Evolutionary conservation across 805 yeast genomes (phyloP).

Genomic region (Tetrapisispora phaffii): DNA sequence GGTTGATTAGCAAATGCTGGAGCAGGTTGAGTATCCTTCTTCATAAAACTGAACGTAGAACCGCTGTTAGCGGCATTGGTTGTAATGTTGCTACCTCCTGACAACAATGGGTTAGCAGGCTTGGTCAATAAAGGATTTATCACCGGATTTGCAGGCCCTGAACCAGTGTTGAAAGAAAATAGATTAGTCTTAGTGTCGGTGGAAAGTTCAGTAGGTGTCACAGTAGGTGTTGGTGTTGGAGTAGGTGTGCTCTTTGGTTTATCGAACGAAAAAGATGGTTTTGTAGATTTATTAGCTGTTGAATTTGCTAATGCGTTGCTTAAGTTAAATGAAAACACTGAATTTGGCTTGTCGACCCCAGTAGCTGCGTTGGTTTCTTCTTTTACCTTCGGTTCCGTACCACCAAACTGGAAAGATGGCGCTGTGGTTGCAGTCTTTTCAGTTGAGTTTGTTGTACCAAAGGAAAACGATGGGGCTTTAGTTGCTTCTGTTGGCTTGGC

Average conservation of each 20-base stretch:
- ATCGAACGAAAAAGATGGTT: constrained; percentile 6
- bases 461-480: constrained; percentile 4
- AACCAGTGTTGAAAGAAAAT: background rate
- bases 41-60: background rate
- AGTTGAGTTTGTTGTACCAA: constrained; percentile 18
- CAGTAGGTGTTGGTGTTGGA: constrained; percentile 1
- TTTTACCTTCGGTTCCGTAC: constrained; percentile 10
- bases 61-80: background rate
- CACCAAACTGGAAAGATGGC: constrained; percentile 15
- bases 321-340: constrained; percentile 5
- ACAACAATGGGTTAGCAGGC: background rate
- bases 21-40: background rate
- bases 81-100: background rate
- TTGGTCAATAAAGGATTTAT: background rate
- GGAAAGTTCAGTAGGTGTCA: constrained; percentile 1
- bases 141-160: background rate
- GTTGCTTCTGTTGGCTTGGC: background rate
- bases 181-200: background rate
- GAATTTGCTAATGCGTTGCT: constrained; percentile 1
- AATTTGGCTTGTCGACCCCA: background rate
- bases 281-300: background rate
- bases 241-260: constrained; percentile 3
- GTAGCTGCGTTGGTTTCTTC: background rate
- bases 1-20: constrained; percentile 6
- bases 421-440: background rate